A percentile compares a stretch with the other conserved stretches of the same genome.
Conservation (phyloP, 2,329 filamentous ascomycete genomes). For the Sarocladiaceae sp. region DNA sequence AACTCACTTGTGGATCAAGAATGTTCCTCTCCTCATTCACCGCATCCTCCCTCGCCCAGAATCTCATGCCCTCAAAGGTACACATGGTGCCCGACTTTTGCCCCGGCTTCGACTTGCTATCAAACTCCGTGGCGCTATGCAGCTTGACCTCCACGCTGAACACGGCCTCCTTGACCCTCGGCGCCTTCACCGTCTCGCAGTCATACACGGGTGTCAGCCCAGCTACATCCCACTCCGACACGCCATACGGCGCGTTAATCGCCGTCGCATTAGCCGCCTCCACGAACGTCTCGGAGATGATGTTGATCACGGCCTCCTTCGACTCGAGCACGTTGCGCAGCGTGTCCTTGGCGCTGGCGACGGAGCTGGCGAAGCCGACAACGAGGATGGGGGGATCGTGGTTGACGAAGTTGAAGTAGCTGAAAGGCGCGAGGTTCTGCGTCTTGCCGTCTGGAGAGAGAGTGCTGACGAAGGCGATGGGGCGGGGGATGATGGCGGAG, state of each 20-base stretch:
- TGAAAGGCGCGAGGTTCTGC: slow-evolving; percentile 78
- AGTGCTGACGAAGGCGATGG: slow-evolving; percentile 62
- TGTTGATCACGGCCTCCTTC: slow-evolving; percentile 77
- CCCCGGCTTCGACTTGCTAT: slow-evolving; percentile 62
- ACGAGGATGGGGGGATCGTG: slow-evolving; percentile 84
- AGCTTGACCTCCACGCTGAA: slow-evolving; percentile 78
- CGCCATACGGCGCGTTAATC: slow-evolving; percentile 70
- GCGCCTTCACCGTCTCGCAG: slow-evolving; percentile 59
- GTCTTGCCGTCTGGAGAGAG: slow-evolving; percentile 50
- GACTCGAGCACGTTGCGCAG: slow-evolving; percentile 66
- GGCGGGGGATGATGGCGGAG: slow-evolving; percentile 73
- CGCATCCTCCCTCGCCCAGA: slow-evolving; percentile 87
- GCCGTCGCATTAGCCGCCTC: slow-evolving; percentile 82
- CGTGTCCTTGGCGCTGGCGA: slow-evolving; percentile 47
- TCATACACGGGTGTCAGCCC: slow-evolving; percentile 65
- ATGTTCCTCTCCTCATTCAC: slow-evolving; percentile 69
- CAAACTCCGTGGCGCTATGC: slow-evolving; percentile 69
- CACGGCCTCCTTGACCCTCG: slow-evolving; percentile 74
- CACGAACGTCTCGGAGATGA: slow-evolving; percentile 76
- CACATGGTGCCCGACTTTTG: slow-evolving; percentile 69
- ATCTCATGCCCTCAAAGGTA: slow-evolving; percentile 75
- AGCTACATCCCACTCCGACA: slow-evolving; percentile 72
- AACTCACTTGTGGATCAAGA: slow-evolving; percentile 62
- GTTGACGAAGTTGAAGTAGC: slow-evolving; percentile 76
- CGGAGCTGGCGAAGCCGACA: slow-evolving; percentile 41